Evolutionary conservation across 2,329 filamentous ascomycete species (phyloP), one percentile per base, ranked within the genome.

Genomic region (Emergomyces pasteurianus): DNA sequence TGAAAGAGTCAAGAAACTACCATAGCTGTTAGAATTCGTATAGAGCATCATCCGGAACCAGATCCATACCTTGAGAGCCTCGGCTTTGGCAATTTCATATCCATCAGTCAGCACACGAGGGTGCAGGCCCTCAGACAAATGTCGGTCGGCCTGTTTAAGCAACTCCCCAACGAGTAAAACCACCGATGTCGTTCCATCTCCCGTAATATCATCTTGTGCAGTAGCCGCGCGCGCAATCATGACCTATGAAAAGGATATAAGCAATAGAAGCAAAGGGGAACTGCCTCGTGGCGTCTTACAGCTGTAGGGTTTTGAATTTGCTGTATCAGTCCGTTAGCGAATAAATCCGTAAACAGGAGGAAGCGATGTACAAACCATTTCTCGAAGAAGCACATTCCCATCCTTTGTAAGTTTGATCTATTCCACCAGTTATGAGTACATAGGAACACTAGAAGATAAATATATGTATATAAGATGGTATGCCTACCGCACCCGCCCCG

Each of bases 271-370:
- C 61, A 55, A 59, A 52, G 54, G 58, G 60, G 63, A 6, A 28
- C 10, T 21, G 50, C 12, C 31, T 52, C 16, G 10, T 26, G 34
- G 23, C 34, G 23, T 50, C 76, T 72, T 78, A 94, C 94, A 66
- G 94, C 94, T 42, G 94, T 99, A 34, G 94, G 94, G 77, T 97
- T 97, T 79, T 96, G 92, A 74, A 97, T 97, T 85, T 97, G 92
- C 80, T 82, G 63, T 43, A 58, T 26, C 28, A 59, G 16, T 4
- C 56, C 60, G 64, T 78, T 72, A 78, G 74, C 65, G 58, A 26
- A 34, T 16, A 40, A 38, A 40, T 46, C 8, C 18, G 31, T 58
- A 58, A 55, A 58, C 26, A 43, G 34, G 31, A 55, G 43, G 47
- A 56, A 31, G 57, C 62, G 3, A 31, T 60, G 65, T 49, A 72